Base-by-base conservation (phyloP, 2,329 filamentous ascomycete species). In the Hymenoscyphus fructigenus region DNA sequence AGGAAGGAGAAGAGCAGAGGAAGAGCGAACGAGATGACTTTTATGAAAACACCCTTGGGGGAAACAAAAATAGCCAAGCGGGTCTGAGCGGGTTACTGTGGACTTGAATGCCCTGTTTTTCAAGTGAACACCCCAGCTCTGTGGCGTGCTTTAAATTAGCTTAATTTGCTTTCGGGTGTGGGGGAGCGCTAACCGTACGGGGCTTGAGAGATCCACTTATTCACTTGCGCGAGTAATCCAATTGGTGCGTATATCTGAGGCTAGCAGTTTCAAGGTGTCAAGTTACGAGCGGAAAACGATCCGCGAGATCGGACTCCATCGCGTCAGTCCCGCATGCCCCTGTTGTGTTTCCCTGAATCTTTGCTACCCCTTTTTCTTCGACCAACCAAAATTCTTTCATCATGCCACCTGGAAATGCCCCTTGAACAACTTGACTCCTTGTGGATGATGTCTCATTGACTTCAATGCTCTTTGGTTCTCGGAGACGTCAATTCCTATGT, bases 11-110 rank as follows among this genome's bases (percentile, higher is more conserved):
- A 60, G 15, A 4, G 59, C 3, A 38, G 34, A 28, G 28, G 9
- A 61, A 17, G 44, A 20, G 26, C 15, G 59, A 38, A 29, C 23
- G 57, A 41, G 32, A 38, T 28, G 44, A 41, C 3, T 61, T 61
- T 61, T 61, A 61, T 61, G 44, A 50, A 50, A 50, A 23, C 20
- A 23, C 44, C n/a, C 44, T 50, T 10, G 44, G 44, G 44, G 14
- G n/a, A 50, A 50, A 50, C 20, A 26, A 23, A 50, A 50, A 50
- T 50, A 50, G 34, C 34, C 44, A 50, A 12, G n/a, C 44, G 44
- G 20, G 44, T 20, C n/a, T 12, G 20, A 50, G 44, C 4, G 44
- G n/a, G 44, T 44, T n/a, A 44, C 41, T 44, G 17, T 44, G 44
- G 44, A 23, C 44, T 3, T 50, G n/a, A 7, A 9, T 50, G 44